phyloP scores from a whole-genome alignment of 2,329 filamentous ascomycete genomes.

The Trichoderma citrinoviride region DNA sequence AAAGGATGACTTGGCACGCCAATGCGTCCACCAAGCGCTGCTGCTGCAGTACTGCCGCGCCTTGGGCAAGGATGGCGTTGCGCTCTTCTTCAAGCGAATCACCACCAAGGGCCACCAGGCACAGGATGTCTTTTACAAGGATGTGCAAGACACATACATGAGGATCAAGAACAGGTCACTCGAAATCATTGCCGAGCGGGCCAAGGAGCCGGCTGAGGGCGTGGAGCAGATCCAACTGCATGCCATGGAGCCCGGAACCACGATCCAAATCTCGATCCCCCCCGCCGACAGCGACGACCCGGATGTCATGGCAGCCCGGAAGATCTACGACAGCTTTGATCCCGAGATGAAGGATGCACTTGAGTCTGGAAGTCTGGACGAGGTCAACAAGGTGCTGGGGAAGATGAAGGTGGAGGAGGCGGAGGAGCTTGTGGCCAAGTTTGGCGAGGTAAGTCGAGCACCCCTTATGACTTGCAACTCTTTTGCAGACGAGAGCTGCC shows the following conservation, averaged over 20 bases:
- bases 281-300: constrained; percentile 64
- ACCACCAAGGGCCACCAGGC: constrained; percentile 87
- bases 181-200: constrained; percentile 62
- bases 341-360: constrained; percentile 79
- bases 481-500: background rate
- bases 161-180: constrained; percentile 74
- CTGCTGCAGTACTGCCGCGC: constrained; percentile 93
- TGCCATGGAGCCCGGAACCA: constrained; percentile 87
- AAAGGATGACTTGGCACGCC: constrained; percentile 71
- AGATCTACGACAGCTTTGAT: constrained; percentile 80
- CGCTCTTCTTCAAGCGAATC: constrained; percentile 94
- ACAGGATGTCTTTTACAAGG: constrained; percentile 84
- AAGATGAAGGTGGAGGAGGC: constrained; percentile 87
- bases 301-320: constrained; percentile 60
- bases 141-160: constrained; percentile 83
- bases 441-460: constrained; percentile 60
- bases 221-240: constrained; percentile 98
- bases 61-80: constrained; percentile 82
- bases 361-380: constrained; percentile 81
- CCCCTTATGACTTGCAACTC: background rate
- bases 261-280: constrained; percentile 85
- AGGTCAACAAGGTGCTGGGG: constrained; percentile 59
- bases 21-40: constrained; percentile 90
- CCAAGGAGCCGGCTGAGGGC: constrained; percentile 55
- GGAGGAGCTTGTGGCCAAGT: constrained; percentile 76